phyloP scores from a whole-genome alignment of 2,329 filamentous ascomycete species.

The Coleophoma crateriformis region DNA sequence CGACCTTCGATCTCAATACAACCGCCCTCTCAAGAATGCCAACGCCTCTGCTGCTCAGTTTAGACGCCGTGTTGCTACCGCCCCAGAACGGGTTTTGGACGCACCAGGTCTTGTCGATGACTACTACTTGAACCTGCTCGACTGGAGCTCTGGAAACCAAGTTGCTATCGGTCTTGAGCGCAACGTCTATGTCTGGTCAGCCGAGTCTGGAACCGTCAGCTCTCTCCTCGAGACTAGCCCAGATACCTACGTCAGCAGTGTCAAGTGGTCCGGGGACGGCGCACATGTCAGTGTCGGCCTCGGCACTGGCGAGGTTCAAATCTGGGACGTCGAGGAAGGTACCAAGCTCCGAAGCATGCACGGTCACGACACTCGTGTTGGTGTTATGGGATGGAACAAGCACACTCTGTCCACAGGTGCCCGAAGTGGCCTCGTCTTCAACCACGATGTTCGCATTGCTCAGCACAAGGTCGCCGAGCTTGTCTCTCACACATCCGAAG shows the following conservation, averaged over 20 bases:
- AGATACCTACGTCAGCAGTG: constrained; percentile 95
- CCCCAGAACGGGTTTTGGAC: constrained; percentile 92
- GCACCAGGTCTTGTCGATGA: constrained; percentile 94
- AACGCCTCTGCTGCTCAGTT: constrained; percentile 75
- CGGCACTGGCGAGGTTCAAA: constrained; percentile 93
- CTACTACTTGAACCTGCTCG: constrained; percentile 97
- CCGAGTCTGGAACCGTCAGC: constrained; percentile 83
- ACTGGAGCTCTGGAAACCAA: constrained; percentile 98
- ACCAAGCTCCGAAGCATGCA: constrained; percentile 98
- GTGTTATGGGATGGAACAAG: constrained; percentile 99
- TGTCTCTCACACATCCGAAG: constrained; percentile 93
- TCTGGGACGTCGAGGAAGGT: constrained; percentile 96
- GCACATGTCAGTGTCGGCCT: constrained; percentile 95
- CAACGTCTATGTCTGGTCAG: constrained; percentile 97
- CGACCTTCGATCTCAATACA: constrained; percentile 95
- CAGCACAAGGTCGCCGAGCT: constrained; percentile 98
- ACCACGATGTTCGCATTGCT: constrained; percentile 96
- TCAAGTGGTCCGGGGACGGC: constrained; percentile 97
- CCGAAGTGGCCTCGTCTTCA: constrained; percentile 91
- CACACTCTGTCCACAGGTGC: constrained; percentile 93
- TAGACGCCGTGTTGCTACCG: constrained; percentile 86
- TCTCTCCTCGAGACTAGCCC: constrained; percentile 81
- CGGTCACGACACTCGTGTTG: constrained; percentile 92
- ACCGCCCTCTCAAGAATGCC: constrained; percentile 81
- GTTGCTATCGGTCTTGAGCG: constrained; percentile 96